Conservation (phyloP, 78 protist genomes). For the Salpingoeca rosetta region DNA sequence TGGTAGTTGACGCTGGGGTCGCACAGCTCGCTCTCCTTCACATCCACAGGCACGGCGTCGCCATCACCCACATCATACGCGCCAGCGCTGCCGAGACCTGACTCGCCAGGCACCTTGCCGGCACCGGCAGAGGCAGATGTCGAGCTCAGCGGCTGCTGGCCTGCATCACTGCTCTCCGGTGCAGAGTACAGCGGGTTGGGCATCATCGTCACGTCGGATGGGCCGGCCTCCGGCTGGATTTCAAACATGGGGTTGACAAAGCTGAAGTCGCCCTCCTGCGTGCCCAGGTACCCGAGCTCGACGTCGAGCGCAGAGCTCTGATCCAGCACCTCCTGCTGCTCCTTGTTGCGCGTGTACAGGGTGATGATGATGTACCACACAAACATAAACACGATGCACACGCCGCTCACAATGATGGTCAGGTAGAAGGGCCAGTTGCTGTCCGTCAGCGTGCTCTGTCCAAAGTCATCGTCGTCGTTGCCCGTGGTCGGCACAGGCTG, state of each 20-base stretch:
- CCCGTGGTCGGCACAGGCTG: too few species aligned
- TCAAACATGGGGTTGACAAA: not conserved
- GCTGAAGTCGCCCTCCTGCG: not conserved
- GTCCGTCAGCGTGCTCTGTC: too few species aligned
- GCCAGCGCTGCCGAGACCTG: not conserved
- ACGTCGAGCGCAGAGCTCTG: not conserved
- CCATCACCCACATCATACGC: too few species aligned
- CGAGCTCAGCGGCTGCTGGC: too few species aligned
- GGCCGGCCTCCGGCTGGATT: not conserved
- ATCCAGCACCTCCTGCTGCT: not conserved
- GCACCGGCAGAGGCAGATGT: too few species aligned
- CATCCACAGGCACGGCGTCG: too few species aligned
- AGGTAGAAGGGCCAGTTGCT: not conserved
- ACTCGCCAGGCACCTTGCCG: too few species aligned
- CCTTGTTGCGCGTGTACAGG: not conserved
- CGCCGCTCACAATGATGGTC: not conserved
- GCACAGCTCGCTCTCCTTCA: too few species aligned
- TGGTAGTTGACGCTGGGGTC: not conserved
- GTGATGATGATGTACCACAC: not conserved
- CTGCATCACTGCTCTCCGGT: not conserved
- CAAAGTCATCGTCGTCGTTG: too few species aligned
- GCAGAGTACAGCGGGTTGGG: not conserved
- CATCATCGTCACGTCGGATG: too few species aligned
- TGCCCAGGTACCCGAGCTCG: not conserved
- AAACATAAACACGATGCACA: not conserved